phyloP scores from a whole-genome alignment of 208 protist species.

The Naegleria lovaniensis region DNA sequence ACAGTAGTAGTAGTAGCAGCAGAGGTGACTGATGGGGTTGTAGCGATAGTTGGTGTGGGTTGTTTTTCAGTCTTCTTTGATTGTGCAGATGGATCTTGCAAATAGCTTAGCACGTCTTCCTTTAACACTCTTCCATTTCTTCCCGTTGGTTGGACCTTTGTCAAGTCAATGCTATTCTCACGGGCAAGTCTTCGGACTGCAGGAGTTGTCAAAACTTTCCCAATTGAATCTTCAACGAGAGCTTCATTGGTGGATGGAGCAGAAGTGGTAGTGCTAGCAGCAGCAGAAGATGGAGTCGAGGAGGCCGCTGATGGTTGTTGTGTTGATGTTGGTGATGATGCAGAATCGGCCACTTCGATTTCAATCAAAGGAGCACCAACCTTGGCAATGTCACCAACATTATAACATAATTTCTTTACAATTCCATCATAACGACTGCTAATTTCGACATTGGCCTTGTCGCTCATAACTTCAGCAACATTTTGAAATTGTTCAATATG shows the following conservation, averaged over 20 bases:
- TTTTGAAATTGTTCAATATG: slow-evolving; percentile 78
- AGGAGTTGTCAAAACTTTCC: slow-evolving; percentile 74
- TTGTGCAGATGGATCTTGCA: neutral
- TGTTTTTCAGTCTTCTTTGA: neutral
- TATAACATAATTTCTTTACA: slow-evolving; percentile 67
- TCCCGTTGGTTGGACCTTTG: slow-evolving; percentile 55
- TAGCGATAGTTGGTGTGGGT: neutral
- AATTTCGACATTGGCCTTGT: slow-evolving; percentile 88
- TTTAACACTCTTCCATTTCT: slow-evolving; percentile 77
- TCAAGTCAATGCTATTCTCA: slow-evolving; percentile 68
- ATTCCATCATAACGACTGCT: slow-evolving; percentile 76
- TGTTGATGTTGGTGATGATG: neutral
- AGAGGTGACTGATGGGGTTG: neutral
- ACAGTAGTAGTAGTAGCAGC: neutral
- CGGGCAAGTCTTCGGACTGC: slow-evolving; percentile 72
- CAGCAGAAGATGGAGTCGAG: neutral
- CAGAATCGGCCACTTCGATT: slow-evolving; percentile 58
- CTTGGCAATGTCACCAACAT: slow-evolving; percentile 64
- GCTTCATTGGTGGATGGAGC: neutral
- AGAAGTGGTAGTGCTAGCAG: neutral
- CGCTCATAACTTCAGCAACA: slow-evolving; percentile 86
- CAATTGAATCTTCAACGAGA: neutral
- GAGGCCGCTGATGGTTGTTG: neutral
- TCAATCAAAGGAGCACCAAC: slow-evolving; percentile 75
- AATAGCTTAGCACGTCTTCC: slow-evolving; percentile 63